Evolutionary conservation across 306 rosid genomes (phyloP).

Genomic region (Rosa rugosa): DNA sequence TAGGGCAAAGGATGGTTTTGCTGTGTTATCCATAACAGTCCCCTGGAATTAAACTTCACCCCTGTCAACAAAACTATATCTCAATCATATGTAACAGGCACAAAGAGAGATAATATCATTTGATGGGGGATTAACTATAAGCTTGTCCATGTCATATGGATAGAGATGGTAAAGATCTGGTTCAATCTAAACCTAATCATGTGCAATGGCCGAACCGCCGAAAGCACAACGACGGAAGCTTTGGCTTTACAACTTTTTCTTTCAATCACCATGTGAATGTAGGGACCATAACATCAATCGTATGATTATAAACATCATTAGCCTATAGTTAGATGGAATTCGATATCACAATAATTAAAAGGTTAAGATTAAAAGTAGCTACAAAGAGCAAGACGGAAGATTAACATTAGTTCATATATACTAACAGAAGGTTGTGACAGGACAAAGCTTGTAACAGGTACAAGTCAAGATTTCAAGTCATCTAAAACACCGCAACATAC

Average conservation of each 20-base stretch:
- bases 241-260: slow-evolving; percentile 16
- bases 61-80: not conserved
- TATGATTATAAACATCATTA: slow-evolving; percentile 37
- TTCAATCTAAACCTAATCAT: slow-evolving; percentile 20
- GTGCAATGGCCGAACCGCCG: slow-evolving; percentile 36
- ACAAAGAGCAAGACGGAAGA: slow-evolving; percentile 18
- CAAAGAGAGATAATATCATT: not conserved
- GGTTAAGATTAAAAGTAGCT: slow-evolving; percentile 25
- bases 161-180: slow-evolving; percentile 17
- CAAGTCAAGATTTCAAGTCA: slow-evolving; percentile 52
- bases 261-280: slow-evolving; percentile 45
- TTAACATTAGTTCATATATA: slow-evolving; percentile 38
- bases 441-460: slow-evolving; percentile 42
- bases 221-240: slow-evolving; percentile 28
- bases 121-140: not conserved
- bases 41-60: not conserved
- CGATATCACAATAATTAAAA: slow-evolving; percentile 38
- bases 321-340: slow-evolving; percentile 20
- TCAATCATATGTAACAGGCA: not conserved
- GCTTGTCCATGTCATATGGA: slow-evolving; percentile 9
- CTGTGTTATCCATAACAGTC: not conserved
- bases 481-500: slow-evolving; percentile 45
- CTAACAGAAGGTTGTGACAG: slow-evolving; percentile 31
- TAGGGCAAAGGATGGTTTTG: not conserved
- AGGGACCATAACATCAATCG: slow-evolving; percentile 39